Evolutionary conservation across 306 rosid species (phyloP).

Genomic region (Crotalaria pallida): DNA sequence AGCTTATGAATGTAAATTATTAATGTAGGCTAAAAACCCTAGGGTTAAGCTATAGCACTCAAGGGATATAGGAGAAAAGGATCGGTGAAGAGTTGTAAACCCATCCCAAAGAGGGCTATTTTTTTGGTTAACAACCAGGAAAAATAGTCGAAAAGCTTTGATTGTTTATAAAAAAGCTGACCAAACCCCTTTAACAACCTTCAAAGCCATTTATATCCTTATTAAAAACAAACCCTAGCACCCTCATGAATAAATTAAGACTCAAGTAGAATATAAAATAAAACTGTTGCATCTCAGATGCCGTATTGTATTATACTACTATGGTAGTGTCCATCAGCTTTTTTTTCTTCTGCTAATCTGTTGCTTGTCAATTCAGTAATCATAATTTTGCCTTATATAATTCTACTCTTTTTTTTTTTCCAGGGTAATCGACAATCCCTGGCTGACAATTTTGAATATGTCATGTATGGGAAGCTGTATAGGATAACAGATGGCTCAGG

Average conservation of each 20-base stretch:
- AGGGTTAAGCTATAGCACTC: not conserved
- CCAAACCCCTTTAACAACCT: not conserved
- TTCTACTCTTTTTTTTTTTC: slow-evolving; percentile 3
- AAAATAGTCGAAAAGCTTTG: not conserved
- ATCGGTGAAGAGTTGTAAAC: not conserved
- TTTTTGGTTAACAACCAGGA: not conserved
- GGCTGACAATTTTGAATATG: slow-evolving; percentile 84
- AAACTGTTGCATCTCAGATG: not conserved
- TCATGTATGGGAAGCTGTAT: slow-evolving; percentile 89
- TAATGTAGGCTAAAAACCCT: not conserved
- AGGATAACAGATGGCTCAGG: slow-evolving; percentile 72
- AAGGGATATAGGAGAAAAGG: not conserved
- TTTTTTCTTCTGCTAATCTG: not conserved
- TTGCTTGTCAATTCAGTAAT: slow-evolving; percentile 2
- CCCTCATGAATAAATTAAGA: not conserved
- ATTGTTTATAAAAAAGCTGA: not conserved
- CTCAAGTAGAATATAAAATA: not conserved
- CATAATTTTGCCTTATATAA: not conserved
- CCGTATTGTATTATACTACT: not conserved
- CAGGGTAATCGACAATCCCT: slow-evolving; percentile 69
- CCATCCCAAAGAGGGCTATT: not conserved
- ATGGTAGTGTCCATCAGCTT: not conserved
- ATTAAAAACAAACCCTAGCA: not conserved
- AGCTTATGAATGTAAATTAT: not conserved
- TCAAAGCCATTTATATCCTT: not conserved